Base-by-base conservation (phyloP, 2,329 filamentous ascomycete genomes). In the Cladosporium colombiae region DNA sequence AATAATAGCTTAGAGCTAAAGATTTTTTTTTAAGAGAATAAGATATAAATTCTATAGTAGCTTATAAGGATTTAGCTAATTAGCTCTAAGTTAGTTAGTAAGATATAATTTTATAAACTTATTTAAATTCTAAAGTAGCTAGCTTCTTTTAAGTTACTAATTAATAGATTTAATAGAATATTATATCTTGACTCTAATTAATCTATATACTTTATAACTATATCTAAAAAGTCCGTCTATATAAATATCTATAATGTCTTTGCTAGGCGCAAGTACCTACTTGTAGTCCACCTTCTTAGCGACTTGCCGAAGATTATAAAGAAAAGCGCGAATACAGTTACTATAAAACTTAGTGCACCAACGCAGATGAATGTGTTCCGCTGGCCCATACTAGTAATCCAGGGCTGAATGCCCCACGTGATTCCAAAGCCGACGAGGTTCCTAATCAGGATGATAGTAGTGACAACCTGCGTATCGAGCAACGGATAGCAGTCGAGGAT, bases 391-490 rank as follows among this genome's bases (percentile, higher is more conserved):
- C 77, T 72, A 0, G 71, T 14, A 13, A 82, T 71, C 80, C 81
- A 82, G 0, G 80, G 80, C 8, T 80, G 81, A 64, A 82, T 72
- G 40, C 84, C 83, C 70, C 87, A 85, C 23, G 64, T 68, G 59
- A 83, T 79, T 0, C 78, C 81, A 69, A 83, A 83, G 0, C 77
- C 78, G 77, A 83, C 81, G 1, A 80, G 81, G 66, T 83, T 83
- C 3, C 81, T 77, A 13, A 83, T 77, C 18, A 82, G 65, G 61
- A 83, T 83, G 14, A 83, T 76, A 21, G 76, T 80, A 2, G 81
- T 79, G 72, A 82, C 79, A 23, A 81, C 78, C 66, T 82, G 79
- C 0, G 78, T 79, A 0, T 77, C 76, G 11, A 82, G 75, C 10
- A 80, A 78, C 64, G 79, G 81, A 73, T 81, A 82, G 70, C 77